Conservation (phyloP, 257 asterid species). For the Solanum gracilifrons region DNA sequence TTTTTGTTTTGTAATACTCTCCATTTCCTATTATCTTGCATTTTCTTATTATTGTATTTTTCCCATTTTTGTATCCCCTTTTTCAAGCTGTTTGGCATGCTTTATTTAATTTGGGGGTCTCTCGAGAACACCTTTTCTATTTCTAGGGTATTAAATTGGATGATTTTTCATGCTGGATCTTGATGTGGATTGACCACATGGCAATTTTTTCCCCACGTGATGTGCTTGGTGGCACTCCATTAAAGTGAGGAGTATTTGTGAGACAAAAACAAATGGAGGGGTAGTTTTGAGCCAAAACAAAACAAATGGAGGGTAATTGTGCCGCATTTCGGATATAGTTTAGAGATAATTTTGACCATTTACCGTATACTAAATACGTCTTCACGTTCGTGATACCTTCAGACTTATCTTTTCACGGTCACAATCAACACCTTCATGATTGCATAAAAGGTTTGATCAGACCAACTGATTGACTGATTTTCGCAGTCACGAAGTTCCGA, state of each 20-base stretch:
- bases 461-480: no score
- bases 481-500: no score
- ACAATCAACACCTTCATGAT: no score
- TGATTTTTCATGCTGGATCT: neutral
- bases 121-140: no score
- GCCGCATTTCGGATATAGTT: neutral
- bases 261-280: neutral
- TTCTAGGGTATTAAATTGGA: neutral
- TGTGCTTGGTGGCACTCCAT: neutral
- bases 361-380: no score
- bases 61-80: neutral
- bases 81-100: neutral
- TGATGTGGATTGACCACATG: neutral
- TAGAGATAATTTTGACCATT: no score
- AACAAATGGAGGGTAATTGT: no score
- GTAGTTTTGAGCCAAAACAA: neutral
- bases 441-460: no score
- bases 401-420: neutral
- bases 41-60: no score
- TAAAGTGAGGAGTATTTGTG: neutral
- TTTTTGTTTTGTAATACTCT: neutral
- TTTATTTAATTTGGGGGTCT: neutral
- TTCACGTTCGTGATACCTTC: no score
- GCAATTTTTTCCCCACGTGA: neutral
- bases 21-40: neutral